These are phyloP conservation scores for Microcera coccophila DNA, from an alignment of 2,329 filamentous ascomycete genomes.

Conservation along the genomic window DNA sequence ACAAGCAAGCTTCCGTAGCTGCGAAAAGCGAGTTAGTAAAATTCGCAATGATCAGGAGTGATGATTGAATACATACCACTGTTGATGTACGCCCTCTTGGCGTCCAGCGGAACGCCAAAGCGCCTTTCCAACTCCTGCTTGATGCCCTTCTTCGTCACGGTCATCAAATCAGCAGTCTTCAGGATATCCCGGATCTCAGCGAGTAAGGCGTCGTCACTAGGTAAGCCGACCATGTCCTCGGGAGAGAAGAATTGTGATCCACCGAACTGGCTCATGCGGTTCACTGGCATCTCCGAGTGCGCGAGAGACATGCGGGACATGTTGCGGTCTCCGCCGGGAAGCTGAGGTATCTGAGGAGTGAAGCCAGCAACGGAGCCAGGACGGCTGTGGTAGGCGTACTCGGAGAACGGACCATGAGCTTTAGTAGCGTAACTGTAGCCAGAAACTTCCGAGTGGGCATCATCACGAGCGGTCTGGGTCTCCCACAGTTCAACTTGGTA, in stretches of 20 bases:
- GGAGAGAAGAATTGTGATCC: conserved; percentile 56
- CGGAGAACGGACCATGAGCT: conserved; percentile 59
- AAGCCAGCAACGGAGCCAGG: conserved; percentile 53
- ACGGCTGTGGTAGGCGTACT: conserved; percentile 66
- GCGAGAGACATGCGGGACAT: conserved; percentile 75
- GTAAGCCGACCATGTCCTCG: conserved; percentile 71
- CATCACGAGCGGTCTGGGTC: conserved; percentile 76
- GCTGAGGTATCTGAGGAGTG: conserved; percentile 41
- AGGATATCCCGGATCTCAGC: conserved; percentile 94
- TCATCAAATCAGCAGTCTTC: conserved; percentile 90
- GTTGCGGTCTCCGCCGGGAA: conserved; percentile 35
- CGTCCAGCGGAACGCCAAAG: conserved; percentile 81
- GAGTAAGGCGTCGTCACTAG: conserved; percentile 83
- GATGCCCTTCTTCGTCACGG: conserved; percentile 96
- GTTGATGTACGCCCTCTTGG: conserved; percentile 89
- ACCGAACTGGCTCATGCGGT: conserved; percentile 59
- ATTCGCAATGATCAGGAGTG: not conserved
- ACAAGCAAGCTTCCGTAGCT: conserved; percentile 76
- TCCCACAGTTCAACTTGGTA: conserved; percentile 99
- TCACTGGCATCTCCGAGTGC: conserved; percentile 61
- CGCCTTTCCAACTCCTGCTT: conserved; percentile 88
- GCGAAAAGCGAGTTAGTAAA: conserved; percentile 16
- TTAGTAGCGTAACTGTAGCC: conserved; percentile 94
- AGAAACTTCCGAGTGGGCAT: conserved; percentile 82
- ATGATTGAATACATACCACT: conserved; percentile 60